These are phyloP conservation scores for Myrica gale DNA, from an alignment of 306 rosid genomes.

Conservation along the genomic window DNA sequence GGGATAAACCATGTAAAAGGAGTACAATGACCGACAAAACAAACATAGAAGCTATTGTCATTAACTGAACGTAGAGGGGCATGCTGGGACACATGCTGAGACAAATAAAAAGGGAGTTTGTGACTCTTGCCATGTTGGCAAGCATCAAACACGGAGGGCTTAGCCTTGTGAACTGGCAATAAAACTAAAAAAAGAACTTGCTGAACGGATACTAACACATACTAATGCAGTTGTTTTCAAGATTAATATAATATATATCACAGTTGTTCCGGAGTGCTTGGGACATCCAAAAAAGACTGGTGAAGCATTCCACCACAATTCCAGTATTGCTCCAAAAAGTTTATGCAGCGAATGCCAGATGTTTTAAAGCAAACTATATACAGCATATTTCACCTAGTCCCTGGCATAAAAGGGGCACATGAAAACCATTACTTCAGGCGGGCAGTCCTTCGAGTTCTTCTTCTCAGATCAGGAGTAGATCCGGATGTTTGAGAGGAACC, in stretches of 20 bases:
- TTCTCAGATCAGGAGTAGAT: conserved; percentile 28
- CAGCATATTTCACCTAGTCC: conserved; percentile 1
- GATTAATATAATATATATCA: neutral
- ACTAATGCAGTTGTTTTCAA: neutral
- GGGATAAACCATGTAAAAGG: too few species aligned
- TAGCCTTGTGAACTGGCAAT: too few species aligned
- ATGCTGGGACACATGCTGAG: too few species aligned
- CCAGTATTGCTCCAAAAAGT: neutral
- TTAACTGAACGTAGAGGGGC: too few species aligned
- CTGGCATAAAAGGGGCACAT: neutral
- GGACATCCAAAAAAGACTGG: neutral
- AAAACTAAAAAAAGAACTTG: too few species aligned
- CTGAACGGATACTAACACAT: neutral
- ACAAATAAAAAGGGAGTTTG: too few species aligned
- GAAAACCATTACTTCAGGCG: neutral
- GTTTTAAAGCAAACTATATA: neutral
- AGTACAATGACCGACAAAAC: too few species aligned
- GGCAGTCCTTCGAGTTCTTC: conserved; percentile 37
- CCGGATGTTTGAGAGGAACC: conserved; percentile 28
- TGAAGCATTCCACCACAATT: neutral
- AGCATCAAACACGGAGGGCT: too few species aligned
- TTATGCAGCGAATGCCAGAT: neutral
- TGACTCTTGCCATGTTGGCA: too few species aligned
- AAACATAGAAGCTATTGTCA: too few species aligned
- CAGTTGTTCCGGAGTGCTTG: neutral